Evolutionary conservation across 768 basidiomycete species (phyloP).

Genomic region (Mycena amicta): DNA sequence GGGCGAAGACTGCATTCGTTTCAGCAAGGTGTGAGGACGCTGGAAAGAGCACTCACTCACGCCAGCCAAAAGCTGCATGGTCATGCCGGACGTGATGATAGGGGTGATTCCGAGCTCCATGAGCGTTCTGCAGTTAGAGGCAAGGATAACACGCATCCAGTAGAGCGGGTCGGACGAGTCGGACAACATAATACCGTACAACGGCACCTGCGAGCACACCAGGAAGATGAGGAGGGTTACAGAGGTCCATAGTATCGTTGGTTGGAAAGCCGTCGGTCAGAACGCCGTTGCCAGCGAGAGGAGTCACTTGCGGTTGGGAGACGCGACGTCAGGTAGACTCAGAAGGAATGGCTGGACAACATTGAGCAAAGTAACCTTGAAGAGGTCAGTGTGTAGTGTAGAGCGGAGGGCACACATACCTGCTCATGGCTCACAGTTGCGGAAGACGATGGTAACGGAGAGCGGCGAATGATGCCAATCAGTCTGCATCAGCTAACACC

Average conservation of each 20-base stretch:
- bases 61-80: conserved; percentile 98
- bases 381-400: too few species aligned
- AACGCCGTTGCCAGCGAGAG: too few species aligned
- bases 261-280: too few species aligned
- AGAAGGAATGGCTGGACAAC: too few species aligned
- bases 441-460: too few species aligned
- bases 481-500: too few species aligned
- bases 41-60: conserved; percentile 68
- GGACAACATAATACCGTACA: conserved; percentile 99
- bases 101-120: conserved; percentile 99
- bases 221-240: conserved; percentile 99
- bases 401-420: too few species aligned
- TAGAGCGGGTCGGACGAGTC: conserved; percentile 99
- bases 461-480: too few species aligned
- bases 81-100: conserved; percentile 98
- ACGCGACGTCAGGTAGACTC: too few species aligned
- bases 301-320: too few species aligned
- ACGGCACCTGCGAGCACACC: conserved; percentile 97
- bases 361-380: too few species aligned
- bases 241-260: conserved; percentile 98
- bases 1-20: conserved; percentile 77
- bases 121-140: conserved; percentile 96
- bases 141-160: conserved; percentile 99
- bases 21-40: not conserved
- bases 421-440: too few species aligned